Base-by-base conservation (phyloP, 2,329 filamentous ascomycete species). In the Alternaria panax region DNA sequence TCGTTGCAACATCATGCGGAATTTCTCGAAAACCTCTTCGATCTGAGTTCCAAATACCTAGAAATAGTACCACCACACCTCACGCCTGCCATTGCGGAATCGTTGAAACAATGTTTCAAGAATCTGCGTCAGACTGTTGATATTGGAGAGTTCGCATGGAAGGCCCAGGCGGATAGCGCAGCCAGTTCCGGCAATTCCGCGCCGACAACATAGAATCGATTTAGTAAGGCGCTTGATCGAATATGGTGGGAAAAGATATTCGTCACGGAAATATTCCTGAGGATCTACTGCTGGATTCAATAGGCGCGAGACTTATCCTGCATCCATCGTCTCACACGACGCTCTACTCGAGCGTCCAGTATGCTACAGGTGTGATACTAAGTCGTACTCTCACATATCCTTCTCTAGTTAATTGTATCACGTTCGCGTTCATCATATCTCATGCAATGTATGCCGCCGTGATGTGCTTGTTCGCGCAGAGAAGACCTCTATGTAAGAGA, bases 1-100 rank as follows among this genome's bases (percentile, higher is more conserved):
- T 45, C 42, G 42, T 45, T 45, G 42, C 42, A 45, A 45, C 42
- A 45, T 45, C 42, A 45, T 45, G 42, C 42, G 42, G 42, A 45
- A 27, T 45, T 45, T 24, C 42, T 45, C 42, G 22, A 25, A 45
- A 45, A 45, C 8, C 42, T 45, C 24, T 45, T 45, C 24, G 42
- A 45, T 45, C 12, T 45, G 42, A 45, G 42, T 45, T 45, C 42
- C 42, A 45, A 45, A 45, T 45, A 45, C 42, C 24, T 45, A 45
- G 42, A 45, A 28, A 45, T 45, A 45, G 7, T 45, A 45, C 42
- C 42, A 45, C 42, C 42, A 45, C 42, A 45, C 42, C 42, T 45
- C 42, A 45, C 42, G 42, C 42, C 42, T 45, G 42, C 42, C 7
- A 45, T 45, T 24, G 24, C 22, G 42, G 42, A 45, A 45, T 45